Evolutionary conservation across 1,139 yeast species (phyloP).

Genomic region (Pichia sp.): DNA sequence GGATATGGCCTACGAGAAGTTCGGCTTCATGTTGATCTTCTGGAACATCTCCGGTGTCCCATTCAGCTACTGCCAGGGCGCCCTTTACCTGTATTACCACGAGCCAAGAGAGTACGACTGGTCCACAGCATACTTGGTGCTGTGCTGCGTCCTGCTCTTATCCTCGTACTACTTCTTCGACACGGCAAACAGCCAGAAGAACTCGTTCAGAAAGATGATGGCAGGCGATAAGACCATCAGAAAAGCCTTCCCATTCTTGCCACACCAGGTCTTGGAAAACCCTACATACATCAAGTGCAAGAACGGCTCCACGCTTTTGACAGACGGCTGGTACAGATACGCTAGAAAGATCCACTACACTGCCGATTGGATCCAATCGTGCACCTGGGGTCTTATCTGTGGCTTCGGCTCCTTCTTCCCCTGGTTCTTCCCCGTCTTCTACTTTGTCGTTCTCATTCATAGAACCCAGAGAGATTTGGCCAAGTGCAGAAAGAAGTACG

Average conservation of each 20-base stretch:
- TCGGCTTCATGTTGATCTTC: constrained; percentile 95
- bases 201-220: constrained; percentile 81
- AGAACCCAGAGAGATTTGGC: constrained; percentile 83
- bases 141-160: constrained; percentile 53
- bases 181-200: constrained; percentile 93
- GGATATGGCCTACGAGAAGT: constrained; percentile 99
- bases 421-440: constrained; percentile 93
- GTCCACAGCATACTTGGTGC: constrained; percentile 55
- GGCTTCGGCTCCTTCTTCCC: constrained; percentile 87
- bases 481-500: constrained; percentile 83
- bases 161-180: constrained; percentile 89
- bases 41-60: constrained; percentile 99
- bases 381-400: constrained; percentile 89
- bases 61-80: constrained; percentile 92
- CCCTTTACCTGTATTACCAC: constrained; percentile 75
- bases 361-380: constrained; percentile 83
- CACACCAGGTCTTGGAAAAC: constrained; percentile 72
- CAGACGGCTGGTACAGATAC: constrained; percentile 90
- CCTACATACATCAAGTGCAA: constrained; percentile 82
- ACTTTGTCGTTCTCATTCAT: constrained; percentile 80
- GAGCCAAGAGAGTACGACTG: constrained; percentile 77
- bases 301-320: constrained; percentile 76
- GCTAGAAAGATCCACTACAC: constrained; percentile 96
- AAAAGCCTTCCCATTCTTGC: constrained; percentile 90
- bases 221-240: constrained; percentile 74